Conservation (phyloP, 345 rosid genomes). For the Acer campestre region DNA sequence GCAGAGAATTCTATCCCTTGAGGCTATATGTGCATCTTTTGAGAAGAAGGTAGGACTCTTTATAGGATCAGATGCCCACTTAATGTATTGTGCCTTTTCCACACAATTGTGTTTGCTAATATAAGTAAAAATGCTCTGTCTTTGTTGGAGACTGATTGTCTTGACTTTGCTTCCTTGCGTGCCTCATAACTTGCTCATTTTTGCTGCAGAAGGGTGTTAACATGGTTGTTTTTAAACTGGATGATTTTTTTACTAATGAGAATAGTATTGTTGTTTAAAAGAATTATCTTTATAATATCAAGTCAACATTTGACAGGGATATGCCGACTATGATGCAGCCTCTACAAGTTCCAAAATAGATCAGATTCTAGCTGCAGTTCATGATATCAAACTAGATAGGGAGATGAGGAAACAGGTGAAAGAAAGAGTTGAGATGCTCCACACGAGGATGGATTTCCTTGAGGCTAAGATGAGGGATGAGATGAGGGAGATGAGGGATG, state of each 20-base stretch:
- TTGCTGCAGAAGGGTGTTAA: not conserved
- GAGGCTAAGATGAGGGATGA: too few relatives aligned
- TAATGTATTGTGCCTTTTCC: not conserved
- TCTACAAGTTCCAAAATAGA: too few relatives aligned
- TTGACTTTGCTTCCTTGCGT: not conserved
- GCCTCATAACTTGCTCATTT: not conserved
- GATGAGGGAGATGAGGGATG: too few relatives aligned
- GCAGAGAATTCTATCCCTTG: constrained; percentile 70
- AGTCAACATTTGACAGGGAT: not conserved
- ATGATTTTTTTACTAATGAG: not conserved
- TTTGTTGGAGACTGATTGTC: not conserved
- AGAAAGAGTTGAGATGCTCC: too few relatives aligned
- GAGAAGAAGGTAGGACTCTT: constrained; percentile 55
- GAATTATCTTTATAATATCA: not conserved
- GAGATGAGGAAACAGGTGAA: too few relatives aligned
- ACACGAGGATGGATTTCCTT: too few relatives aligned
- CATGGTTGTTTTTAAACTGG: not conserved
- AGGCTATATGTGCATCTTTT: constrained; percentile 57
- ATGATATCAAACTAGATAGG: too few relatives aligned
- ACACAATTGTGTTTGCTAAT: not conserved
- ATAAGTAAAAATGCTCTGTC: not conserved
- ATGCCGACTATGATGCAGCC: too few relatives aligned
- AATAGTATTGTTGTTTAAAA: not conserved
- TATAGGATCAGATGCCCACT: not conserved
- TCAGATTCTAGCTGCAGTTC: too few relatives aligned